Percentiles rank a stretch among this genome's conserved stretches.
These are phyloP conservation scores for Hermanozyma aechmeae DNA, from an alignment of 805 yeast genomes.

Conservation along the genomic window DNA sequence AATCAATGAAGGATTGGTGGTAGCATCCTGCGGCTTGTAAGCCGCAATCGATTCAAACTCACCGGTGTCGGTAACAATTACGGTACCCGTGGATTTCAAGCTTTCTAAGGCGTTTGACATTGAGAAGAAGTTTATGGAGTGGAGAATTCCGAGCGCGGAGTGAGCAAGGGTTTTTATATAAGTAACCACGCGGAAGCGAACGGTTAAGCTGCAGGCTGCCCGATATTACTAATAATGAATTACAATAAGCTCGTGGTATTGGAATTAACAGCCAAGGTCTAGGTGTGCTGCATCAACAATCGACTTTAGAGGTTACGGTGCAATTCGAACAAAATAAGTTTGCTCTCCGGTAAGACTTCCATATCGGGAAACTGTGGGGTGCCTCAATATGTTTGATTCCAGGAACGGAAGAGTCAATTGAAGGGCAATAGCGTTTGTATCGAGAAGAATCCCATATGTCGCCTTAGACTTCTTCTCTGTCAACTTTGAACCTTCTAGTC, in stretches of 20 bases:
- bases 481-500: background rate
- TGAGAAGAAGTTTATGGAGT: background rate
- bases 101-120: slow-evolving; percentile 71
- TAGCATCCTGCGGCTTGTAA: slow-evolving; percentile 98
- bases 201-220: background rate
- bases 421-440: background rate
- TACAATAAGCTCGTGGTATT: background rate
- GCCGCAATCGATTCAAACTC: slow-evolving; percentile 97
- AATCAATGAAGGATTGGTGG: slow-evolving; percentile 96
- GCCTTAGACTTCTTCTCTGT: background rate
- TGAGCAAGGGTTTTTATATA: background rate
- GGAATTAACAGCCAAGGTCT: background rate
- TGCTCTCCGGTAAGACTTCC: too few relatives aligned
- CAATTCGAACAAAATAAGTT: too few relatives aligned
- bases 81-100: slow-evolving; percentile 91
- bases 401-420: background rate
- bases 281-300: background rate
- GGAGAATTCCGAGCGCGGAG: background rate
- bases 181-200: background rate
- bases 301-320: too few relatives aligned
- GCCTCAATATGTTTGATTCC: too few relatives aligned
- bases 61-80: slow-evolving; percentile 97
- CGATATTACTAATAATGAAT: background rate
- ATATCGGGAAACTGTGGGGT: too few relatives aligned
- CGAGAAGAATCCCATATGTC: background rate